phyloP scores from a whole-genome alignment of 495 filamentous ascomycete species.

The Acidomyces sp. region DNA sequence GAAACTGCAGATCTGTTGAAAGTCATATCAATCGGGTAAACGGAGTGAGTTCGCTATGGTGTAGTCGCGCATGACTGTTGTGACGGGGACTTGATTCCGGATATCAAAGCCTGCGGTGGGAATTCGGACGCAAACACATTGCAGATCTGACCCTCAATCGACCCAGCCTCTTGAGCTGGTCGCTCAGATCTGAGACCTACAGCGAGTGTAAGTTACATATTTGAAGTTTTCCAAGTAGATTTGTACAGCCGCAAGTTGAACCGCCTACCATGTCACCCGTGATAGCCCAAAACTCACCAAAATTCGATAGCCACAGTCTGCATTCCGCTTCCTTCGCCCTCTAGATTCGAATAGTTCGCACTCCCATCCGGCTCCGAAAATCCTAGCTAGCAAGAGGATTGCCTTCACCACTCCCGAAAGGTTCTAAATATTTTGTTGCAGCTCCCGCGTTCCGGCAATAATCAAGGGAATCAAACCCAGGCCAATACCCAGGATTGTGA shows the following conservation, averaged over 20 bases:
- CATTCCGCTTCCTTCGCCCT: constrained; percentile 36
- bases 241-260: too few species aligned
- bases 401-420: constrained; percentile 35
- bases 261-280: constrained; percentile 46
- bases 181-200: constrained; percentile 35
- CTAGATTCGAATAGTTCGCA: constrained; percentile 41
- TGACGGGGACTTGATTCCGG: constrained; percentile 30
- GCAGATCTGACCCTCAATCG: constrained; percentile 37
- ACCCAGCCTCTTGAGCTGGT: constrained; percentile 45
- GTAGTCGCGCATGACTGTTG: constrained; percentile 36
- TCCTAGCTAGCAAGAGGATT: constrained; percentile 38
- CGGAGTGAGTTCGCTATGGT: constrained; percentile 30
- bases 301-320: constrained; percentile 37
- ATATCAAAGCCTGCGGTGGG: constrained; percentile 13
- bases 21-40: constrained; percentile 29
- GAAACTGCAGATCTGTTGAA: constrained; percentile 37
- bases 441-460: constrained; percentile 30
- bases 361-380: constrained; percentile 40
- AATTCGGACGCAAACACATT: constrained; percentile 40
- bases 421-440: constrained; percentile 34
- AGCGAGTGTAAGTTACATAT: too few species aligned
- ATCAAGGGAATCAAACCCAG: constrained; percentile 39
- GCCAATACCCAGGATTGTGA: constrained; percentile 41
- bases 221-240: too few species aligned
- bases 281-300: constrained; percentile 40